These are phyloP conservation scores for Olyra latifolia DNA, from an alignment of 176 grass and related monocot species.

Conservation along the genomic window DNA sequence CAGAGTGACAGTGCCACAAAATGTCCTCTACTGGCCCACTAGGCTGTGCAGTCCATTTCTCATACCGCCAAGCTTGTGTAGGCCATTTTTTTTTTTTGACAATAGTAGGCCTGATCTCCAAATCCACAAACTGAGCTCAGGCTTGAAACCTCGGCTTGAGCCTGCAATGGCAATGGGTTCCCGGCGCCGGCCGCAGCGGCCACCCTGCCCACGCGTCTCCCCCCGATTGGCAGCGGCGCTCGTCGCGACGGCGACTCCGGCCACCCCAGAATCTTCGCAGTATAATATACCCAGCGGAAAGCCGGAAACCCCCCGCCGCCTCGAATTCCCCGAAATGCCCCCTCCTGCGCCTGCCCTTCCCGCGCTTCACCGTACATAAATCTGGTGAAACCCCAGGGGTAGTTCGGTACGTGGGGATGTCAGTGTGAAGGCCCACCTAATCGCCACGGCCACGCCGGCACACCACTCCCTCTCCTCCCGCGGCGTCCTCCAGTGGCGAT, in stretches of 20 bases:
- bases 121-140: background rate
- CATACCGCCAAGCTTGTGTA: background rate
- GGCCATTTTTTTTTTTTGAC: too few relatives aligned
- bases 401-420: background rate
- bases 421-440: background rate
- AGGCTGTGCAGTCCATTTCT: background rate
- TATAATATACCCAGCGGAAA: slow-evolving; percentile 40
- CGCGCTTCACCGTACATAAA: background rate
- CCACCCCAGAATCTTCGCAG: slow-evolving; percentile 40
- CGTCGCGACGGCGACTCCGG: slow-evolving; percentile 36
- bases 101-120: too few relatives aligned
- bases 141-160: background rate
- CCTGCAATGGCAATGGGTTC: background rate
- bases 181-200: background rate
- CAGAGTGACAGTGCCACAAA: too few relatives aligned
- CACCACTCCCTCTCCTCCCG: slow-evolving; percentile 7
- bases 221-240: background rate
- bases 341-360: background rate
- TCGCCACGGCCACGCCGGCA: slow-evolving; percentile 13
- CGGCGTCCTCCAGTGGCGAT: slow-evolving; percentile 43
- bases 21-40: background rate
- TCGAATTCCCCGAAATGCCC: background rate
- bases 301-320: background rate
- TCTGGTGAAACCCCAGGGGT: background rate
- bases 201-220: background rate